Base-by-base conservation (phyloP, 768 basidiomycete species). In the Phaeotremella skinneri region DNA sequence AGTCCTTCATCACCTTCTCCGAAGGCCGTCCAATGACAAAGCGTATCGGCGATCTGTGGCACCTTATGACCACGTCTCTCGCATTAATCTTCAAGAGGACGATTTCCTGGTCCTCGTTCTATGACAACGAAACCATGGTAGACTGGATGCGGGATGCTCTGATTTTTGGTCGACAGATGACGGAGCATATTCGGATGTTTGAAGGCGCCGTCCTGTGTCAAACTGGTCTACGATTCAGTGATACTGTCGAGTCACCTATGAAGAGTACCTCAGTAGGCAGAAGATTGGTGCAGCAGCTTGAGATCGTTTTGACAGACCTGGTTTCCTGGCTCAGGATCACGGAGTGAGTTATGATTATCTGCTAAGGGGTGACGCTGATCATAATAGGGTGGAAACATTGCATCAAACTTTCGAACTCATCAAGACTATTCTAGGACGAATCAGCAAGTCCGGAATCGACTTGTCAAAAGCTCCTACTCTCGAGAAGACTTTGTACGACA, bases 61-160 rank as follows among this genome's bases (percentile, higher is more conserved):
- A 80, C 29, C 77, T 85, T 32, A 90, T 97, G 88, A 86, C 87
- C 4, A 81, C 82, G 50, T 84, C 89, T 2, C 83, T 94, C 49
- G 83, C 87, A 0, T 81, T 87, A 52, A 91, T 99, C 62, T 97
- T 96, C 79, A 85, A 84, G 70, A 83, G 83, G 52, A 92, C 92
- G 2, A 87, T 87, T 0, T 70, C 80, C 14, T 99, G 96, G 96
- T 83, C 96, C 0, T 75, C 80, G 6, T 87, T 82, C 73, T 89
- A 89, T 75, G 86, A 88, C 54, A 85, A 84, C 66, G 83, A 85
- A 26, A 85, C 86, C 56, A 96, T 99, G 93, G 82, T 88, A 14
- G 83, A 85, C 30, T 99, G 96, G 96, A 98, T 99, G 96, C 85
- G 93, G 55, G 96, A 98, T 73, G 96, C 93, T 2, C 81, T 98